Evolutionary conservation across 768 basidiomycete species (phyloP).

Genomic region (Lactifluus hygrophoroides): DNA sequence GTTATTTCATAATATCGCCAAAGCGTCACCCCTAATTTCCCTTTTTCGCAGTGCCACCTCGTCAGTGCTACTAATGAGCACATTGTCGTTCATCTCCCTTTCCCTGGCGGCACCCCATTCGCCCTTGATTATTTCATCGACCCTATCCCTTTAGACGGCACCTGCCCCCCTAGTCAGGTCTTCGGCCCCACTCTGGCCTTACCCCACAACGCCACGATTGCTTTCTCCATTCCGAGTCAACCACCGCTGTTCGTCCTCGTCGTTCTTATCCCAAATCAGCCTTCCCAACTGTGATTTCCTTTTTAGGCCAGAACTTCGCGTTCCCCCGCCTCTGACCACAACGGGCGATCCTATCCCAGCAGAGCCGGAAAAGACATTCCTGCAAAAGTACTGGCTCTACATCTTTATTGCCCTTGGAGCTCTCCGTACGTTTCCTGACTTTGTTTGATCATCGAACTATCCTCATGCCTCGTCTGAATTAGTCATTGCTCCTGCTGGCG

Average conservation of each 20-base stretch:
- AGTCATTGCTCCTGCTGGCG: constrained; percentile 11
- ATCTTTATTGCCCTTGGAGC: constrained; percentile 50
- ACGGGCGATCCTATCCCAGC: constrained; percentile 57
- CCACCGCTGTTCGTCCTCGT: constrained; percentile 48
- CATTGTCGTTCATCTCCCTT: constrained; percentile 45
- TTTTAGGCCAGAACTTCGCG: constrained; percentile 55
- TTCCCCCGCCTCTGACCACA: constrained; percentile 56
- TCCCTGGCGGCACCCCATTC: constrained; percentile 40
- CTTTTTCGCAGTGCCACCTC: constrained; percentile 53
- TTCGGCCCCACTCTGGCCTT: constrained; percentile 8
- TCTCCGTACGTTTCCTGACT: constrained; percentile 38
- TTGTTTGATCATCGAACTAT: not conserved
- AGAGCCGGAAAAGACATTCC: constrained; percentile 62
- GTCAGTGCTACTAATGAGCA: constrained; percentile 43
- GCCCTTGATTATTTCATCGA: constrained; percentile 66
- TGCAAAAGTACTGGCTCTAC: constrained; percentile 92
- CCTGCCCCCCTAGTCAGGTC: constrained; percentile 37
- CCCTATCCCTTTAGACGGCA: constrained; percentile 59
- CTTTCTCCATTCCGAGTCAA: constrained; percentile 35
- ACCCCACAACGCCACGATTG: constrained; percentile 44
- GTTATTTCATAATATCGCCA: constrained; percentile 8
- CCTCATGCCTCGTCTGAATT: not conserved
- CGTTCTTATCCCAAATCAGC: constrained; percentile 3
- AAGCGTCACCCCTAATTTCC: not conserved
- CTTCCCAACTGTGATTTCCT: not conserved